phyloP scores from a whole-genome alignment of 192 early-diverging fungal species.

The Piromyces sp. region DNA sequence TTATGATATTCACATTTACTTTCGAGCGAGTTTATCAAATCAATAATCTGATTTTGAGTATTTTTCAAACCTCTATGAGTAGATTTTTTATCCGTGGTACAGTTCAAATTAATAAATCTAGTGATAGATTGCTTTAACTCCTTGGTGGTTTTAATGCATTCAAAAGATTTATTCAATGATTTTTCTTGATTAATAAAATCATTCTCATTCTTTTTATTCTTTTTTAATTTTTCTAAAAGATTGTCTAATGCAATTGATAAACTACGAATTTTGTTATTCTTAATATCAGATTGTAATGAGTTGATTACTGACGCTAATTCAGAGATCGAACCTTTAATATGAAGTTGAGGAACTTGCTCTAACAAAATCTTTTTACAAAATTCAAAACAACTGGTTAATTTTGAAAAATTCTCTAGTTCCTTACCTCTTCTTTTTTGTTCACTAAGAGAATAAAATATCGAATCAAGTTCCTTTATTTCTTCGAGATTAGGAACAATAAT shows the following conservation, averaged over 20 bases:
- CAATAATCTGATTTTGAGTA: not conserved
- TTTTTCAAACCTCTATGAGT: not conserved
- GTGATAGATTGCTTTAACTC: not conserved
- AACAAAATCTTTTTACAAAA: not conserved
- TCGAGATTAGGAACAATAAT: not conserved
- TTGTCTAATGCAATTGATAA: no score
- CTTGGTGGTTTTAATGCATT: not conserved
- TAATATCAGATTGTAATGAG: no score
- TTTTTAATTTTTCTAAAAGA: not conserved
- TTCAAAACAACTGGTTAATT: not conserved
- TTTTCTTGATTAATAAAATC: not conserved
- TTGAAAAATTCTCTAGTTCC: not conserved
- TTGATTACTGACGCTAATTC: not conserved
- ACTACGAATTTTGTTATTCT: no score
- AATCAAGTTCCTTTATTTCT: not conserved
- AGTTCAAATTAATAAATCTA: not conserved
- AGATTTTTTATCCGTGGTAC: not conserved
- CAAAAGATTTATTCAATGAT: not conserved
- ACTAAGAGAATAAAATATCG: not conserved
- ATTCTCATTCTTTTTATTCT: not conserved
- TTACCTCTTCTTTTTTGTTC: not conserved
- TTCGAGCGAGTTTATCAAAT: not conserved
- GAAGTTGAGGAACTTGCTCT: not conserved
- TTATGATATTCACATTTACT: not conserved
- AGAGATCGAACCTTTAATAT: not conserved